phyloP scores from a whole-genome alignment of 2,329 filamentous ascomycete species.

The Fusarium albidum region DNA sequence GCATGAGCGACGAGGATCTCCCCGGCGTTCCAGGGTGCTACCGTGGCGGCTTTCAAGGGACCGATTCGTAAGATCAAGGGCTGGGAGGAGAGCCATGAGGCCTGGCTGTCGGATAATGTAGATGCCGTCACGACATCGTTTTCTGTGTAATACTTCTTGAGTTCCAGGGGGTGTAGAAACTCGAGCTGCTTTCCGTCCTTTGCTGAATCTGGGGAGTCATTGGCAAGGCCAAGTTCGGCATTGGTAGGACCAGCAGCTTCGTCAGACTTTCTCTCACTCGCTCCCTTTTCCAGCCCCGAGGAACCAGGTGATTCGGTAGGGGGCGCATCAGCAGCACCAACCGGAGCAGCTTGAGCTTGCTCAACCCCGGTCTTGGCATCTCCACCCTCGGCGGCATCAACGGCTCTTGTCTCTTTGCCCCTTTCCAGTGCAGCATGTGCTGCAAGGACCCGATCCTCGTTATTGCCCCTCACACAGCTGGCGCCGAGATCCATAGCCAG shows the following conservation, averaged over 20 bases:
- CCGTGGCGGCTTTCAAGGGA: not conserved
- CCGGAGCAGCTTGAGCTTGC: too few species aligned
- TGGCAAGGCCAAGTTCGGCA: not conserved
- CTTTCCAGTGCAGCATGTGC: conserved; percentile 16
- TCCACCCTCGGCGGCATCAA: not conserved
- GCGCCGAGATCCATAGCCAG: conserved; percentile 75
- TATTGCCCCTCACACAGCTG: conserved; percentile 83
- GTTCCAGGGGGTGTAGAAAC: not conserved
- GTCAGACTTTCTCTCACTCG: not conserved
- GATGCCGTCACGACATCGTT: conserved; percentile 30
- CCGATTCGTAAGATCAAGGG: conserved; percentile 30
- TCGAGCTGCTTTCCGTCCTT: not conserved
- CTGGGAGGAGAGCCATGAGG: conserved; percentile 21
- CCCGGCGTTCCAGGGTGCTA: conserved; percentile 29
- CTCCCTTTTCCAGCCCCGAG: not conserved
- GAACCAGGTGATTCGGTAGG: too few species aligned
- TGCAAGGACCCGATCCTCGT: conserved; percentile 82
- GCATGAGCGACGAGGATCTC: conserved; percentile 74
- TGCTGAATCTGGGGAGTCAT: too few species aligned
- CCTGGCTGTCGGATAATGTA: conserved; percentile 13
- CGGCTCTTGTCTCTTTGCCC: not conserved
- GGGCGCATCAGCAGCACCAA: too few species aligned
- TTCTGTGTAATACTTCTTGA: conserved; percentile 27
- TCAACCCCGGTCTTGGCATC: not conserved
- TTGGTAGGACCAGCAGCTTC: not conserved